A percentile compares a stretch with the other conserved stretches of the same genome.
These are phyloP conservation scores for Telopea speciosissima DNA, from an alignment of 177 flowering plant species.

Conservation along the genomic window DNA sequence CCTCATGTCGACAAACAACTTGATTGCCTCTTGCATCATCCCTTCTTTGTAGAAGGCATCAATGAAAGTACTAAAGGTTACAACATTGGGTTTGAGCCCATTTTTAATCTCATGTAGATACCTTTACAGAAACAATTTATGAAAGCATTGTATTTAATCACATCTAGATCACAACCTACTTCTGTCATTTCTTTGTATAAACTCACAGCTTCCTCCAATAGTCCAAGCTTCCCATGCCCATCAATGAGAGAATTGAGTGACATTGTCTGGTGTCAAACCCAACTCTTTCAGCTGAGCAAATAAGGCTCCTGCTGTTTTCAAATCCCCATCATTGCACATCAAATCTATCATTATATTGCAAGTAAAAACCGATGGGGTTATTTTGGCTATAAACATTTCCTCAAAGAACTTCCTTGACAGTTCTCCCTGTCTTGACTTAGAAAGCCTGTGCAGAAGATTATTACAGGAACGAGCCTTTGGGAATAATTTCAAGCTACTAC, in stretches of 20 bases:
- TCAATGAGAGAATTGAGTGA: constrained; percentile 61
- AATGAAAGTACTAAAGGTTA: constrained; percentile 74
- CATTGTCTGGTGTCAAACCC: constrained; percentile 8
- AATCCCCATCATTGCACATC: constrained; percentile 57
- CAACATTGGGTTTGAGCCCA: constrained; percentile 75
- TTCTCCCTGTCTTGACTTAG: constrained; percentile 30
- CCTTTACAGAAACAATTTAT: constrained; percentile 69
- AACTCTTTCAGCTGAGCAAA: not conserved
- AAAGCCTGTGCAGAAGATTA: constrained; percentile 15
- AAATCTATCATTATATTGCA: constrained; percentile 68
- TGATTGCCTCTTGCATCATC: constrained; percentile 65
- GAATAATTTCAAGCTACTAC: constrained; percentile 38
- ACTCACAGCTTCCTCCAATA: constrained; percentile 30
- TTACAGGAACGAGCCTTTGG: constrained; percentile 24
- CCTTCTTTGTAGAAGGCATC: constrained; percentile 87
- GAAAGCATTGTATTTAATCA: constrained; percentile 68
- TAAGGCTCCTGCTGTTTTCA: constrained; percentile 18
- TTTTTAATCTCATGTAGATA: constrained; percentile 64
- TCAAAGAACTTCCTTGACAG: constrained; percentile 33
- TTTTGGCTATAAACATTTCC: not conserved
- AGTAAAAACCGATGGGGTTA: constrained; percentile 46
- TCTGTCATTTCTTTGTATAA: constrained; percentile 60
- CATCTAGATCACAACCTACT: constrained; percentile 60
- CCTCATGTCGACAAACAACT: constrained; percentile 71
- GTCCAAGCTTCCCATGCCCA: constrained; percentile 47